Evolutionary conservation across 371 early-diverging fungal genomes (phyloP), one percentile per base, ranked within the genome.

Genomic region (Lichtheimia hyalospora): DNA sequence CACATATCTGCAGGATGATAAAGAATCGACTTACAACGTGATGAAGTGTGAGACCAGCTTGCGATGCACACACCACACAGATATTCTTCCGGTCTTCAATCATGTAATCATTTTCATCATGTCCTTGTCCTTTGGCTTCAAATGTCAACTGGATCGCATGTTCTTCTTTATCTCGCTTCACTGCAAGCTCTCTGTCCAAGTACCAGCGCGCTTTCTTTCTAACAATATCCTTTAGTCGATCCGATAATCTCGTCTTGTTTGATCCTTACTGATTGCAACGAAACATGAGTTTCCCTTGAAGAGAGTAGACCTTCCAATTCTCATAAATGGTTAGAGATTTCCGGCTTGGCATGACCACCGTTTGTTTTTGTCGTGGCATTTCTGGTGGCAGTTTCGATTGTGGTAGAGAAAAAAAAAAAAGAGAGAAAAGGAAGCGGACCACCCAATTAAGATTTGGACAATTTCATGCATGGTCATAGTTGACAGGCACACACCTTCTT

Each of bases 161-260:
- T 41, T 76, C 73, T 15, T 60, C 63, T 8, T 62, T 49, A 10
- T 79, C 20, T 1, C 58, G 23, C 4, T 16, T 20, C 2, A 18
- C 51, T 3, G 86, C 86, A 18, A 85, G 57, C 2, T 70, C 44
- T 3, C 81, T 74, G 4, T 54, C 54, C 42, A 85, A 52, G 53
- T 85, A 85, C 86, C 86, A 85, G 18, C 81, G 58, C 43, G 71
- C 76, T 46, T 79, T 79, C 51, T 74, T 74, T 41, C 80, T 79
- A 23, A 40, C 34, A 12, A 12, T 0, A 39, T 28, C 8, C 18
- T n/a, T 18, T 10, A 20, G 44, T 23, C 8, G 16, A 24, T 7
- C 5, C 16, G 21, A 5, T 7, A 7, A 28, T 7, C 28, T 28
- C 28, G 28, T 28, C 28, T 28, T 28, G 28, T 7, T 28, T 7